Conservation (phyloP, 2,329 filamentous ascomycete genomes). For the Pseudopyrenochaeta lycopersici region DNA sequence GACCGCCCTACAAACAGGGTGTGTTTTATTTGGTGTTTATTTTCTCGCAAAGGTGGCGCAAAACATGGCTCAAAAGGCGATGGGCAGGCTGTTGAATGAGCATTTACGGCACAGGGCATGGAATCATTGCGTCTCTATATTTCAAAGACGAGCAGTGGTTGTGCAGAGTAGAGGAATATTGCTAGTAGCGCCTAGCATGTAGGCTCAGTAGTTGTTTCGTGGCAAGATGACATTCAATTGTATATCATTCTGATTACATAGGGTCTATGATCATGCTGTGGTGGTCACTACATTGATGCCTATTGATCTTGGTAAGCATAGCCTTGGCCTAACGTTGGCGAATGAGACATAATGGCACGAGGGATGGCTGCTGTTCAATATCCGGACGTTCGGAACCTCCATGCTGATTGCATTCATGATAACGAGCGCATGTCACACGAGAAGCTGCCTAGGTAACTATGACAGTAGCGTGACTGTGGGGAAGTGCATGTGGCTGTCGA, state of each 20-base stretch:
- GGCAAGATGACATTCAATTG: conserved; percentile 11
- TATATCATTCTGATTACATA: neutral
- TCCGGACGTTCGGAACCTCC: neutral
- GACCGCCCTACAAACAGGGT: conserved; percentile 10
- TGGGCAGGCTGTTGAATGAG: conserved; percentile 21
- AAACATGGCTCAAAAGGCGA: conserved; percentile 17
- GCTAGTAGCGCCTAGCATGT: conserved; percentile 9
- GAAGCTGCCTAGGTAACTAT: neutral
- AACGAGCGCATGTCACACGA: conserved; percentile 1
- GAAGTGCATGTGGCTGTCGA: conserved; percentile 6
- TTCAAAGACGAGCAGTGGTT: conserved; percentile 10
- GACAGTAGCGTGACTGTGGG: conserved; percentile 1
- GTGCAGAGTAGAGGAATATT: conserved; percentile 8
- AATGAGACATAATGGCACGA: conserved; percentile 9
- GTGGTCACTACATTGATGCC: neutral
- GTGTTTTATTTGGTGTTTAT: conserved; percentile 23
- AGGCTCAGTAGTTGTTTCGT: conserved; percentile 8
- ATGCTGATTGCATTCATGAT: too few species aligned
- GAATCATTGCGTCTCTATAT: conserved; percentile 13
- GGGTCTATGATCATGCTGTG: neutral
- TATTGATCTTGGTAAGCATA: neutral
- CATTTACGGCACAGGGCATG: conserved; percentile 25
- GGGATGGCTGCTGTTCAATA: neutral
- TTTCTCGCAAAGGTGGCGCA: conserved; percentile 27
- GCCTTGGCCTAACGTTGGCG: neutral